Base-by-base conservation (phyloP, 2,329 filamentous ascomycete genomes). In the Cladosporium oxysporum region DNA sequence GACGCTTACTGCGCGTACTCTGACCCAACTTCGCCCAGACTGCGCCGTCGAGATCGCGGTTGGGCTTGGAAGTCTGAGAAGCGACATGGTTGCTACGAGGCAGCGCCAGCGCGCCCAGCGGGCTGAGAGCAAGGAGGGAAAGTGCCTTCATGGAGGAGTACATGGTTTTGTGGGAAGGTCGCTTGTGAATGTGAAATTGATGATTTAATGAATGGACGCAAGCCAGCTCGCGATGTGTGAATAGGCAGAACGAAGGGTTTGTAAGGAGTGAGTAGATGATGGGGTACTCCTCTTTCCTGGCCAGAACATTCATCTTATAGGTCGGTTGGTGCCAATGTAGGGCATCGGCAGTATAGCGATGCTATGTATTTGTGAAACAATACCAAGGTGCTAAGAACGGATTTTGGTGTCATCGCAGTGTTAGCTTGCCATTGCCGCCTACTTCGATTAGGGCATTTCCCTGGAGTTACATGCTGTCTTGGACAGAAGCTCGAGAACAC, bases 1-100 rank as follows among this genome's bases (percentile, higher is more conserved):
- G 60, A 33, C 60, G 60, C 31, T 55, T 62, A 11, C 16, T 41
- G n/a, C 55, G 55, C 31, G 11, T 21, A 8, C 31, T 41, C 11
- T 41, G 35, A 8, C 44, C 23, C 23, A 62, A n/a, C 8, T 50
- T 14, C 21, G 41, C 29, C 60, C 60, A 62, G 16, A 52, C 47
- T 12, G 60, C 31, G 8, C 60, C 60, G 18, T 62, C 60, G 11
- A 62, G 60, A 26, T 62, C 60, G 53, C 49, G 60, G 60, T 44
- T 53, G 14, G 60, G 29, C 21, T 21, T 28, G 29, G 49, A 29
- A 18, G 60, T 31, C 23, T 53, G 47, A 44, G 33, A 12, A 29
- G 21, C 49, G 18, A n/a, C 49, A 44, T 21, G 26, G 29, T 41
- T 37, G 16, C 60, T 31, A 5, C 29, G 47, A 26, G 60, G 60